Evolutionary conservation across 345 rosid genomes (phyloP), one percentile per base, ranked within the genome.

Genomic region (Eucalyptus pumila): DNA sequence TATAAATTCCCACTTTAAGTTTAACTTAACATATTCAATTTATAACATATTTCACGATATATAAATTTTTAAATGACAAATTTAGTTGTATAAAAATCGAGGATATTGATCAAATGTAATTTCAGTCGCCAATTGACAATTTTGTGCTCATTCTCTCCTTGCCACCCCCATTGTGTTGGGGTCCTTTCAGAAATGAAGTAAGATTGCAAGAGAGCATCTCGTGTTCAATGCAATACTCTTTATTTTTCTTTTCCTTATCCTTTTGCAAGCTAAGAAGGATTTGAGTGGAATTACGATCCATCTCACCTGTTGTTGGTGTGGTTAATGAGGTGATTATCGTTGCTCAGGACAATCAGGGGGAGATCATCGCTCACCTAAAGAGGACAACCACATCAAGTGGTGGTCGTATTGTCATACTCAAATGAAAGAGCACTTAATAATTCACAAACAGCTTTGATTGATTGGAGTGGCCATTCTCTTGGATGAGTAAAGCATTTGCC

Each of bases 221-320:
- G 15, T 32, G 21, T 3, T 8, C 9, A 11, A n/a, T 15, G 23
- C 6, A 67, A 69, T 16, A 6, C 37, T 2, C 1, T 52, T 52
- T 19, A 52, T 17, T 32, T 67, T 32, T 34, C n/a, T 60, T 58
- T 58, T 32, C 34, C 14, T 27, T 62, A 0, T 30, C 8, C 2
- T 67, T 69, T 69, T 32, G 80, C 7, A 67, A 32, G 23, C 23
- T 1, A 69, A 32, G 19, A 32, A 69, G 80, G 6, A 32, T 32
- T 16, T 1, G 42, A 8, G 10, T 8, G 24, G 24, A 15, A 16
- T 32, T 32, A 32, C 0, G 3, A 32, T 15, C 1, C 5, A 16
- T 32, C 42, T 32, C 42, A 32, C 12, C 1, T 0, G 4, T 34
- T 16, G 12, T 69, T 0, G 1, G 2, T 9, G 13, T 0, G 2